Percentiles rank a stretch among this genome's conserved stretches.
Conservation (phyloP, 225 moss, liverwort and hornwort genomes). For the Neckera pumila region DNA sequence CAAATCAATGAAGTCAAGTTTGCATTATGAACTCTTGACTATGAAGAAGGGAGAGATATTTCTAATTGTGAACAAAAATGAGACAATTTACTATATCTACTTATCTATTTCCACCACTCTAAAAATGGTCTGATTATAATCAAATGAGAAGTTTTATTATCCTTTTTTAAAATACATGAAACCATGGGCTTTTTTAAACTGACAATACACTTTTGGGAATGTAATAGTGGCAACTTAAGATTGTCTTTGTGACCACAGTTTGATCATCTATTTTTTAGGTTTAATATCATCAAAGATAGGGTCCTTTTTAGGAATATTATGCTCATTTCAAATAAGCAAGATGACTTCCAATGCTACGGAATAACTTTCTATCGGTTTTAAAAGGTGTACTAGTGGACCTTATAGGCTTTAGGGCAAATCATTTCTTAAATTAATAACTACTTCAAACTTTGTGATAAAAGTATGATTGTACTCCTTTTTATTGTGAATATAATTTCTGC, state of each 20-base stretch:
- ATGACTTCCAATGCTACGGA: rapidly evolving
- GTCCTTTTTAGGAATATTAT: background rate
- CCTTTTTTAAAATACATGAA: background rate
- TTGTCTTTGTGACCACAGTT: background rate
- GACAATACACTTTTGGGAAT: rapidly evolving
- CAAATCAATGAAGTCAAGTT: background rate
- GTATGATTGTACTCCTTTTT: rapidly evolving
- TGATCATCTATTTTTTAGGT: background rate
- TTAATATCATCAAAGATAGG: too few relatives aligned
- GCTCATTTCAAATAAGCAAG: background rate
- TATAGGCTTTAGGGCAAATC: background rate
- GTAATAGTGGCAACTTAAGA: rapidly evolving
- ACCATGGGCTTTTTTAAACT: too few relatives aligned
- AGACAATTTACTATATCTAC: rapidly evolving
- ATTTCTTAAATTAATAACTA: background rate
- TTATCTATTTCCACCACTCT: background rate
- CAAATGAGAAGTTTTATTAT: background rate
- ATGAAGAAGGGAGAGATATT: background rate
- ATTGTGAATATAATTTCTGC: too few relatives aligned
- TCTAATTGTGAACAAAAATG: too few relatives aligned
- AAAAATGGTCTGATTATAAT: rapidly evolving
- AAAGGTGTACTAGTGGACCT: rapidly evolving
- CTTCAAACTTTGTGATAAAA: background rate
- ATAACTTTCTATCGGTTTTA: rapidly evolving
- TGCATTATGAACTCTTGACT: background rate